Conservation (phyloP, 352 stramenopile species). For the Phytopythium chamaehyphon region DNA sequence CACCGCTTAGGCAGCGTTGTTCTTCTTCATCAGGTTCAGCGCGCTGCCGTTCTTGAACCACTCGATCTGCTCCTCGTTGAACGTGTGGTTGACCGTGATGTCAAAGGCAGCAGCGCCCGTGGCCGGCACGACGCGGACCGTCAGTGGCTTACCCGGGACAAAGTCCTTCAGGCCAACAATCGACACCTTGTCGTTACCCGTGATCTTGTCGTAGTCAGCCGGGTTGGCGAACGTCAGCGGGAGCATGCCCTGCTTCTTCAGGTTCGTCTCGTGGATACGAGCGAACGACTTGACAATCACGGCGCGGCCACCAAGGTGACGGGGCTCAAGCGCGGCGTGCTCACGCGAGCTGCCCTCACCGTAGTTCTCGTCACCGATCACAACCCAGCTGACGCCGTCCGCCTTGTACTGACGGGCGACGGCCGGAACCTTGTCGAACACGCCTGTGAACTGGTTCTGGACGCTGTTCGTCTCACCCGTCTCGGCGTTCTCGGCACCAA, state of each 20-base stretch:
- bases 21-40: conserved; percentile 94
- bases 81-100: conserved; percentile 92
- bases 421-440: conserved; percentile 87
- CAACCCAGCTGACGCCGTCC: conserved; percentile 86
- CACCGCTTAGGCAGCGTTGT: conserved; percentile 33
- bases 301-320: conserved; percentile 87
- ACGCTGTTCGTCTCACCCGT: conserved; percentile 91
- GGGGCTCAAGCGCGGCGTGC: conserved; percentile 90
- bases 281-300: conserved; percentile 94
- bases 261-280: conserved; percentile 94
- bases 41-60: conserved; percentile 94
- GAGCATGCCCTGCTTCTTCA: conserved; percentile 96
- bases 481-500: conserved; percentile 91
- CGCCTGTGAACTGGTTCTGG: conserved; percentile 86
- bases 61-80: conserved; percentile 93
- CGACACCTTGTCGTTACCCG: conserved; percentile 89
- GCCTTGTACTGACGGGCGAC: conserved; percentile 92
- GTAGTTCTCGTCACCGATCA: conserved; percentile 94
- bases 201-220: conserved; percentile 92
- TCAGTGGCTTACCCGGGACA: conserved; percentile 83
- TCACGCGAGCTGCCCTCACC: conserved; percentile 91
- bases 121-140: conserved; percentile 69
- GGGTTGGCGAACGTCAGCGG: conserved; percentile 91
- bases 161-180: conserved; percentile 87
- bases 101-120: conserved; percentile 68